Percentiles rank a stretch among this genome's conserved stretches.
Evolutionary conservation across 306 rosid genomes (phyloP).

Genomic region (Pachyrhizus erosus): DNA sequence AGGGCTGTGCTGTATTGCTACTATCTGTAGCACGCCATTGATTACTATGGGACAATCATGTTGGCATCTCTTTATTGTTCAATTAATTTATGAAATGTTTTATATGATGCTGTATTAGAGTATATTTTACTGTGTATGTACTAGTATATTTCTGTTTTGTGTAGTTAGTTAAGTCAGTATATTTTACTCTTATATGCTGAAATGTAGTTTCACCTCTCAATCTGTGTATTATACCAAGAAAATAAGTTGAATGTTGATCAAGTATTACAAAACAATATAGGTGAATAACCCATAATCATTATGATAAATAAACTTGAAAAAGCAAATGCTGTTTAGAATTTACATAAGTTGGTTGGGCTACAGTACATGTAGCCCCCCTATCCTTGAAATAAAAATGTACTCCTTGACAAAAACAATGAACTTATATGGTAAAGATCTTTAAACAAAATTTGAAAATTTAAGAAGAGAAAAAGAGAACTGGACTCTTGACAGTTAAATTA

Average conservation of each 20-base stretch:
- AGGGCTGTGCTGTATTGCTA: no score
- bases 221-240: neutral
- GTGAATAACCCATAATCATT: neutral
- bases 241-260: neutral
- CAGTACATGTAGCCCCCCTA: neutral
- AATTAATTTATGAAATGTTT: neutral
- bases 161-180: no score
- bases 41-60: neutral
- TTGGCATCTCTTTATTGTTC: neutral
- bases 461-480: neutral
- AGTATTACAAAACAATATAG: neutral
- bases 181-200: no score
- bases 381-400: neutral
- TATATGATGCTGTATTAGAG: no score
- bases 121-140: no score
- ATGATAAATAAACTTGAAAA: neutral
- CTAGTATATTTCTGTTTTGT: no score
- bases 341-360: neutral
- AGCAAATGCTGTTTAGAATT: neutral
- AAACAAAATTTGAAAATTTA: no score
- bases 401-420: neutral
- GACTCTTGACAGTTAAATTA: neutral
- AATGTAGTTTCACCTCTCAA: neutral
- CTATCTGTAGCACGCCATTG: no score
- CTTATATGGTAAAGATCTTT: neutral